Percentiles rank a stretch among this genome's conserved stretches.
phyloP scores from a whole-genome alignment of 495 filamentous ascomycete species.

The Hyaloscypha finlandica region DNA sequence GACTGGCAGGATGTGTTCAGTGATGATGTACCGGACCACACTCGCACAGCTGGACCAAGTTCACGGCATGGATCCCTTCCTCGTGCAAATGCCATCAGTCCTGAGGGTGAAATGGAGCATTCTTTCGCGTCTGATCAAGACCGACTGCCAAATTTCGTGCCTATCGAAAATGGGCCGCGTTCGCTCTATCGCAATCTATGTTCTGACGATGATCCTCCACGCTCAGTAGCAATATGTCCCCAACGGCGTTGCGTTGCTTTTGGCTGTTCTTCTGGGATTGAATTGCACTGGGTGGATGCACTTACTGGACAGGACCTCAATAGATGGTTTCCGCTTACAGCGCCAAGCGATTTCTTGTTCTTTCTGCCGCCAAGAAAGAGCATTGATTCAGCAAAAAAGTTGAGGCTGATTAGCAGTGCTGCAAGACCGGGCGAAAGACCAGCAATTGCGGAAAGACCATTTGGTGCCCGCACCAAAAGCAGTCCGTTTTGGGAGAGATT shows the following conservation, averaged over 20 bases:
- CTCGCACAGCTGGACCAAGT: constrained; percentile 6
- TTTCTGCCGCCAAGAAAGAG: constrained; percentile 62
- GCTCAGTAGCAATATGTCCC: constrained; percentile 69
- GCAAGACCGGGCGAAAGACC: constrained; percentile 27
- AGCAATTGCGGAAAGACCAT: constrained; percentile 26
- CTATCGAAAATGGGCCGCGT: constrained; percentile 35
- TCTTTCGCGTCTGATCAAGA: neutral
- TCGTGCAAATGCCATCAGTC: neutral
- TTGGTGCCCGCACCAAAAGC: constrained; percentile 28
- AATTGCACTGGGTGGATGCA: constrained; percentile 73
- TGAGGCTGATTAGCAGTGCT: constrained; percentile 65
- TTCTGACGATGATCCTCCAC: constrained; percentile 64
- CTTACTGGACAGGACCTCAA: constrained; percentile 57
- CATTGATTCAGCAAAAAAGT: constrained; percentile 53
- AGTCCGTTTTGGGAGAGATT: constrained; percentile 28
- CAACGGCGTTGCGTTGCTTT: constrained; percentile 70
- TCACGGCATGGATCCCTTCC: constrained; percentile 15
- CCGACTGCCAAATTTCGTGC: constrained; percentile 14
- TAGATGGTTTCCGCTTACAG: constrained; percentile 67
- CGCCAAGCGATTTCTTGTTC: constrained; percentile 66
- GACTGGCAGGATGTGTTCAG: constrained; percentile 26
- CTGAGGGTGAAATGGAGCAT: neutral
- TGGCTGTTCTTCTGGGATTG: constrained; percentile 66
- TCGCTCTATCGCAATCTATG: constrained; percentile 62
- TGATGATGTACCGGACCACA: constrained; percentile 4